These are phyloP conservation scores for Phaeosphaeriaceae sp. DNA, from an alignment of 2,329 filamentous ascomycete species.

Conservation along the genomic window DNA sequence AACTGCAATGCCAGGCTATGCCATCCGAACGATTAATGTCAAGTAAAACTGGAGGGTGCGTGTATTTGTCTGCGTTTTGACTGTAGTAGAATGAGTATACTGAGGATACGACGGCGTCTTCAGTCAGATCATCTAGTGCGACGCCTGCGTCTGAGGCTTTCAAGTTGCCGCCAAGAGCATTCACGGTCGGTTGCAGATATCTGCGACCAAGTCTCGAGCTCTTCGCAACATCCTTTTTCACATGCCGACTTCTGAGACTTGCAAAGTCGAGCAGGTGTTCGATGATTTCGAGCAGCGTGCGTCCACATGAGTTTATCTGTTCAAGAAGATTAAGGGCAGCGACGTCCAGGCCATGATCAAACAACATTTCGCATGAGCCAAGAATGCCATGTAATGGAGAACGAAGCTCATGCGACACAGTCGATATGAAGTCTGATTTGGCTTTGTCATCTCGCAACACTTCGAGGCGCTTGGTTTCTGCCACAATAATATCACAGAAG, in stretches of 20 bases:
- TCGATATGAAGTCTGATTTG: background rate
- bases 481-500: background rate
- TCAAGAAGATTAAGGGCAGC: background rate
- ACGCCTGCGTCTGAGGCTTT: background rate
- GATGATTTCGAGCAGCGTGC: background rate
- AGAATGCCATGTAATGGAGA: background rate
- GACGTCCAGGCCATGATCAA: background rate
- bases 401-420: background rate
- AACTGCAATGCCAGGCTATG: background rate
- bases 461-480: background rate
- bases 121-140: background rate
- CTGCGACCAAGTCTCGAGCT: background rate
- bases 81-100: background rate
- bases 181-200: background rate
- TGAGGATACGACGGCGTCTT: background rate
- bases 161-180: background rate
- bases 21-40: background rate
- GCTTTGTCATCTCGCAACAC: background rate
- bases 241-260: background rate
- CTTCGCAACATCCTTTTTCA: background rate
- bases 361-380: background rate
- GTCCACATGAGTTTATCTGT: background rate
- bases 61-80: background rate
- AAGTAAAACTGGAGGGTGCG: background rate
- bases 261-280: background rate